Evolutionary conservation across 805 yeast genomes (phyloP).

Genomic region (Spathaspora hagerdaliae): DNA sequence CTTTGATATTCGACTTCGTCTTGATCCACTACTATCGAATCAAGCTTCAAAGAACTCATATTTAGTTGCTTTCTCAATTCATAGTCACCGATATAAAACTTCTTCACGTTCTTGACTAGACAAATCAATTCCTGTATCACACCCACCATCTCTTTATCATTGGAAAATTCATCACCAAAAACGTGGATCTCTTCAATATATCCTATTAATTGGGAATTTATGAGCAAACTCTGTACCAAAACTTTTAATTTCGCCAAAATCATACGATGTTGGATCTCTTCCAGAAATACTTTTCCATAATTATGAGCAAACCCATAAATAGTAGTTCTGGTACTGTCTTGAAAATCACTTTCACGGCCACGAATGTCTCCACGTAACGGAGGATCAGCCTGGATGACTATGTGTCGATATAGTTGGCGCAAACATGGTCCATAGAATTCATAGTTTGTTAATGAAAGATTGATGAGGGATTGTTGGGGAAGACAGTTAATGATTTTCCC

Average conservation of each 20-base stretch:
- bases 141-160: conserved; percentile 3
- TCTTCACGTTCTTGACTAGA: conserved; percentile 1
- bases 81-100: conserved; percentile 17
- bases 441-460: conserved; percentile 31
- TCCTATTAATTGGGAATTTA: conserved; percentile 22
- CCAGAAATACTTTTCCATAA: conserved; percentile 8
- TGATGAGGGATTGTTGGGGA: conserved; percentile 28
- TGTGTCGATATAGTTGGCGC: conserved; percentile 21
- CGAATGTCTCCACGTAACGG: background rate
- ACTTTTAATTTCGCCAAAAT: conserved; percentile 24
- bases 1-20: conserved; percentile 5
- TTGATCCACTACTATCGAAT: conserved; percentile 17
- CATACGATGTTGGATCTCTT: conserved; percentile 19
- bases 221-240: conserved; percentile 18
- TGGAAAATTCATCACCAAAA: conserved; percentile 9
- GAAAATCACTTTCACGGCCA: conserved; percentile 15
- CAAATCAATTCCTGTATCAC: conserved; percentile 3
- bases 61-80: conserved; percentile 10
- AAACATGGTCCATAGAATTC: conserved; percentile 31
- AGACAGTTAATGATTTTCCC: conserved; percentile 13
- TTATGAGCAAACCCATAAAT: conserved; percentile 21
- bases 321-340: conserved; percentile 18
- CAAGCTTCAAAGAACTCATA: conserved; percentile 5
- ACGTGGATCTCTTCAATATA: conserved; percentile 17
- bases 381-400: conserved; percentile 13